Base-by-base conservation (phyloP, 1,284 basidiomycete species). In the Sanghuangporus weigelae region DNA sequence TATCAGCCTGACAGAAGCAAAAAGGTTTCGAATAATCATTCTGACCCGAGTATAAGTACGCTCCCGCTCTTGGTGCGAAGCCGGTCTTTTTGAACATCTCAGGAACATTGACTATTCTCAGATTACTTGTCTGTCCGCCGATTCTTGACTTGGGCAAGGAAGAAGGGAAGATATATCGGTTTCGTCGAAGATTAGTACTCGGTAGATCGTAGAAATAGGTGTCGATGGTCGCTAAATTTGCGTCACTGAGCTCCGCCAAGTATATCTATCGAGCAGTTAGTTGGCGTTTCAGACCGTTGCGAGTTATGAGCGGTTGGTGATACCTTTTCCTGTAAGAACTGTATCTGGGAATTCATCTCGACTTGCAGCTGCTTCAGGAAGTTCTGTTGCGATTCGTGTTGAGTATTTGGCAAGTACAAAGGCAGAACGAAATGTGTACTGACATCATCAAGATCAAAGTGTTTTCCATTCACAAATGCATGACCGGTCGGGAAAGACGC, bases 131-230 rank as follows among this genome's bases (percentile, higher is more conserved):
- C 16, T 79, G 75, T 26, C 74, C 70, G 3, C 81, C 74, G 0
- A 31, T 10, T 57, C 42, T 14, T 31, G 31, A 23, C 39, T 62
- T 50, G 16, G 35, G 8, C 21, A 46, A 19, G 16, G 60, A 8
- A 16, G 60, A 62, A 38, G 86, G 81, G 68, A 84, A 84, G 61
- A 95, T 86, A 67, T 89, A 84, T 31, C 75, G 76, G 72, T 94
- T 97, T 14, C 96, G 79, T 26, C 88, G 81, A 63, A 79, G 77
- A 49, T 81, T 79, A 0, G 92, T 86, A 0, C 82, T 83, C 0
- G 94, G 90, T 2, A 95, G 81, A 71, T 97, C 93, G 72, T 97
- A 98, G 77, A 98, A 98, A 75, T 89, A 93, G 5, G 81, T 89
- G 11, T 85, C 76, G 56, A 95, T 80, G 21, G 76, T 73, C 2